These are phyloP conservation scores for Baeospora myosura DNA, from an alignment of 1,284 basidiomycete genomes.

Conservation along the genomic window DNA sequence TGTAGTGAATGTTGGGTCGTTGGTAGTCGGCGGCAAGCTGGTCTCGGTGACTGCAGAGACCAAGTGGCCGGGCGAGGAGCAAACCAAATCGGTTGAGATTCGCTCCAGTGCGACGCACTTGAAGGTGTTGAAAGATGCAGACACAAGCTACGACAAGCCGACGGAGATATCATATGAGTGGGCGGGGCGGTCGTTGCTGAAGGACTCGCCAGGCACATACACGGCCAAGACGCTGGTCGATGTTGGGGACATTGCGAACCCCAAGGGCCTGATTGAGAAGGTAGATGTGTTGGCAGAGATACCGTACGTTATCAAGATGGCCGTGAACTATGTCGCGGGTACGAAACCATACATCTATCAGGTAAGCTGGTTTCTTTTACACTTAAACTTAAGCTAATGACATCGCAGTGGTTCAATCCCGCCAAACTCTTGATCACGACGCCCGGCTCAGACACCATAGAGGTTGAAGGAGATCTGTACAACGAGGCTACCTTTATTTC, in stretches of 20 bases:
- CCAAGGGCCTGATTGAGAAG: conserved; percentile 88
- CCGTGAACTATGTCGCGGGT: conserved; percentile 86
- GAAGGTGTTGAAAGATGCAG: conserved; percentile 52
- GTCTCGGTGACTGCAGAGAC: conserved; percentile 69
- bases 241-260: conserved; percentile 47
- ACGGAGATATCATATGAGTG: conserved; percentile 70
- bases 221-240: conserved; percentile 49
- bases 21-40: conserved; percentile 75
- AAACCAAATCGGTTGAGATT: conserved; percentile 35
- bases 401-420: conserved; percentile 71
- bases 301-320: conserved; percentile 83
- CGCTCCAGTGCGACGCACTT: conserved; percentile 69
- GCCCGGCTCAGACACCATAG: conserved; percentile 43
- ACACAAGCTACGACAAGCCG: conserved; percentile 82
- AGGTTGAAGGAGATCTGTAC: conserved; percentile 72
- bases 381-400: conserved; percentile 13
- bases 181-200: conserved; percentile 60
- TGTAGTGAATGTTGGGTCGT: conserved; percentile 76
- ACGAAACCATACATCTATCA: conserved; percentile 93
- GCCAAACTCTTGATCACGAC: conserved; percentile 63
- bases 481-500: conserved; percentile 92
- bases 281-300: conserved; percentile 96
- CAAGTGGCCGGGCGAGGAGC: conserved; percentile 54
- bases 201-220: conserved; percentile 46
- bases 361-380: conserved; percentile 35